These are phyloP conservation scores for Parascedosporium putredinis DNA, from an alignment of 2,329 filamentous ascomycete genomes.

Conservation along the genomic window DNA sequence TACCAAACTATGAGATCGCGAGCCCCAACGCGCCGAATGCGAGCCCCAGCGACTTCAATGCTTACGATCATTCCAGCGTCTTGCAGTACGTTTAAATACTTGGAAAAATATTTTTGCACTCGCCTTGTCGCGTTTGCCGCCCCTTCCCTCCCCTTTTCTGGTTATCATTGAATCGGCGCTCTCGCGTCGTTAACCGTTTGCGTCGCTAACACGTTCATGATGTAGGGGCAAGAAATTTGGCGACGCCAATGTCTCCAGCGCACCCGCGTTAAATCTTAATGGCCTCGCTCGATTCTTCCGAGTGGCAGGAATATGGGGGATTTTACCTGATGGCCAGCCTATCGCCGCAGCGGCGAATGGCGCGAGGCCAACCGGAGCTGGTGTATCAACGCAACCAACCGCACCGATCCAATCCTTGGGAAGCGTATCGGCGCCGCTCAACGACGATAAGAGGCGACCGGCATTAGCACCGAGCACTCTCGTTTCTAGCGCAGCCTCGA, in stretches of 20 bases:
- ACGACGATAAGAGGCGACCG: conserved; percentile 1
- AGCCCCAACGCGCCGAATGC: conserved; percentile 39
- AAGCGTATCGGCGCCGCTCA: not conserved
- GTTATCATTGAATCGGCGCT: not conserved
- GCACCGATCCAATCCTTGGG: not conserved
- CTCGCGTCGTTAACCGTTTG: not conserved
- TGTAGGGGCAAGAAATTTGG: conserved; percentile 6
- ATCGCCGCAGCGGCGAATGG: not conserved
- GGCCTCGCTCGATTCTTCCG: conserved; percentile 4
- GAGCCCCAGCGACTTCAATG: conserved; percentile 39
- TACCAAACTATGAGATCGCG: conserved; percentile 48
- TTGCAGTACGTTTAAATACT: conserved; percentile 40
- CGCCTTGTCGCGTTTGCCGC: conserved; percentile 12
- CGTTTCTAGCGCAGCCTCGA: not conserved
- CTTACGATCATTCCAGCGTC: conserved; percentile 32
- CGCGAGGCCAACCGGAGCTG: not conserved
- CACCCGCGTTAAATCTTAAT: not conserved
- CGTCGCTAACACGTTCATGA: not conserved
- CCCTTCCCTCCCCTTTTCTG: conserved; percentile 6
- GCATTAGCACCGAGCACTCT: not conserved
- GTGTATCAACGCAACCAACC: not conserved
- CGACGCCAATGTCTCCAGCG: conserved; percentile 4
- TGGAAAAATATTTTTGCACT: conserved; percentile 13
- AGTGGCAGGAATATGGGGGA: not conserved
- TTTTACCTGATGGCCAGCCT: not conserved